A percentile compares a stretch with the other conserved stretches of the same genome.
Evolutionary conservation across 1,139 yeast species (phyloP).

Genomic region (Kurtzmaniella quercitrusa): DNA sequence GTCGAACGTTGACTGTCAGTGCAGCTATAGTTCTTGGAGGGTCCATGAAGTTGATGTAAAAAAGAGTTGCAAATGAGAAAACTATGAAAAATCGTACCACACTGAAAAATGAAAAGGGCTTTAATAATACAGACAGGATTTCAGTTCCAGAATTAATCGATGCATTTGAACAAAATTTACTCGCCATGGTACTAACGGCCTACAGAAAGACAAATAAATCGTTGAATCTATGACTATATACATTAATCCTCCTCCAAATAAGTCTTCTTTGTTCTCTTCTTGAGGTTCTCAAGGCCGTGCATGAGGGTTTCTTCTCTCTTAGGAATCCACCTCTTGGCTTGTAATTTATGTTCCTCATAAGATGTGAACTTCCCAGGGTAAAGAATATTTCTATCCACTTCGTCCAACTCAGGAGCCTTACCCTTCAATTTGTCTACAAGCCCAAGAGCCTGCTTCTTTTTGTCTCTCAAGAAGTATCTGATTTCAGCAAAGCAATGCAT

Average conservation of each 20-base stretch:
- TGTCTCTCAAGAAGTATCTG: constrained; percentile 61
- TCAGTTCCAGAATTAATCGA: too few relatives aligned
- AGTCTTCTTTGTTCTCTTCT: constrained; percentile 11
- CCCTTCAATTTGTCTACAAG: constrained; percentile 15
- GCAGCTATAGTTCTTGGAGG: constrained; percentile 21
- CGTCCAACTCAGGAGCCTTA: constrained; percentile 51
- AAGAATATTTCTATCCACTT: constrained; percentile 58
- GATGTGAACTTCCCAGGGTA: constrained; percentile 67
- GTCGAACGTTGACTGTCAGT: constrained; percentile 32
- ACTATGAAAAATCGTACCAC: neutral
- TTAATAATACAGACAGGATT: too few relatives aligned
- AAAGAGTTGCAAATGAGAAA: neutral
- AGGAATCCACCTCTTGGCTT: constrained; percentile 66
- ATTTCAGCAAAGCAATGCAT: constrained; percentile 90
- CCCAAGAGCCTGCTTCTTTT: constrained; percentile 36
- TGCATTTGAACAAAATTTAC: too few relatives aligned
- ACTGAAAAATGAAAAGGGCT: neutral
- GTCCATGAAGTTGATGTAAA: constrained; percentile 4
- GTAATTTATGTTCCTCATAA: constrained; percentile 39
- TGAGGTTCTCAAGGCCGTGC: constrained; percentile 22
- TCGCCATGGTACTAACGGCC: too few relatives aligned
- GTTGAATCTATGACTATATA: constrained; percentile 1
- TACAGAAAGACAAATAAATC: too few relatives aligned
- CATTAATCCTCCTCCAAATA: constrained; percentile 5
- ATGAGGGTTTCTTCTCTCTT: constrained; percentile 38